Evolutionary conservation across 1,284 basidiomycete species (phyloP), one percentile per base, ranked within the genome.

Genomic region (Tilletia caries): DNA sequence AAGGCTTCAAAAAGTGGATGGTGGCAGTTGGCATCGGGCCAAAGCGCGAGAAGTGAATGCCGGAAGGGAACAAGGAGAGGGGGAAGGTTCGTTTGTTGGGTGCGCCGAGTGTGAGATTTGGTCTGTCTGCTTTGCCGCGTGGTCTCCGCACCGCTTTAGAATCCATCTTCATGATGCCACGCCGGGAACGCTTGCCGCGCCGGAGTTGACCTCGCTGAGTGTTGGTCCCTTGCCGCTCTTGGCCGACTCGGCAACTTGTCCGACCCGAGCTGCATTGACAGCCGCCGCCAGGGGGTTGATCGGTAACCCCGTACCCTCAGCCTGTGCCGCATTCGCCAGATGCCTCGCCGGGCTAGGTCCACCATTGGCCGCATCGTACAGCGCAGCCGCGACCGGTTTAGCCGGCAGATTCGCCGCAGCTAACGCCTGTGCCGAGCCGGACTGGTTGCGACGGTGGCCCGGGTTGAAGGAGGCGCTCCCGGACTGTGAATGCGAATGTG

Each of bases 281-380:
- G 58, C 58, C 15, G 58, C 58, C 18, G 58, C 58, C 6, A 62
- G 58, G 15, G 58, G 58, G 33, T 62, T 62, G 33, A 62, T 62
- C 20, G 58, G 58, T 23, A 62, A 33, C 20, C 58, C 58, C 29
- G 58, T 62, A 6, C 64, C 64, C 41, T 65, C 41, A 43, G 37
- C 29, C 23, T 46, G 64, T 27, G 64, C 64, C 64, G 71, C 71
- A 44, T 73, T 73, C n/a, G 71, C 64, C 18, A 73, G 37, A 48
- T 71, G 77, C 52, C 75, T 72, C n/a, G 77, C 77, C 20, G 77
- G 79, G 33, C 73, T 75, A 1, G 77, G 79, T 3, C 79, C 79
- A 44, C 79, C 79, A 52, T 80, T 77, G 20, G 79, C 77, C 15
- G 79, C 79, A 68, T 80, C 79, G 52, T 76, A 80, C 8, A 80